phyloP scores from a whole-genome alignment of 2,329 filamentous ascomycete species.

The Claviceps cyperi region DNA sequence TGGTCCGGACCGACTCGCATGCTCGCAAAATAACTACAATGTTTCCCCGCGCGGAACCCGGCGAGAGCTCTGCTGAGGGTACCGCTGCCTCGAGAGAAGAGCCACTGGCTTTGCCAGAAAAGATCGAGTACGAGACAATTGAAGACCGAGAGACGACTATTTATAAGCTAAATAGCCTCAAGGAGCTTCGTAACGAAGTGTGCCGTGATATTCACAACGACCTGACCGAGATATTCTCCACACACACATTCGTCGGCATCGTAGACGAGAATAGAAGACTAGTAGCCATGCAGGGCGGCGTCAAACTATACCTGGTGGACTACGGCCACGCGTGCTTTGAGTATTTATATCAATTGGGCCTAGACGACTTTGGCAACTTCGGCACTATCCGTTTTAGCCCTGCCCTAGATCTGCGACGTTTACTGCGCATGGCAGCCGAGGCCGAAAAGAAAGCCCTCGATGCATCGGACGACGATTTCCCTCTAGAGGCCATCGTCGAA shows the following conservation, averaged over 20 bases:
- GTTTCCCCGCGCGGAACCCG: slow-evolving; percentile 45
- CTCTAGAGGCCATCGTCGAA: slow-evolving; percentile 51
- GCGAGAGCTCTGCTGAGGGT: slow-evolving; percentile 8
- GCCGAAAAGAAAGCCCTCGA: slow-evolving; percentile 41
- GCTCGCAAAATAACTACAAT: slow-evolving; percentile 93
- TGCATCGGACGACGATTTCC: slow-evolving; percentile 39
- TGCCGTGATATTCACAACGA: slow-evolving; percentile 71
- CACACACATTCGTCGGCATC: slow-evolving; percentile 84
- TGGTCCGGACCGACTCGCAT: slow-evolving; percentile 79
- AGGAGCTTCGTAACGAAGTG: slow-evolving; percentile 67
- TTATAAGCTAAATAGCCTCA: slow-evolving; percentile 72
- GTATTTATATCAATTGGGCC: slow-evolving; percentile 87
- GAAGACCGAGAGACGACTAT: slow-evolving; percentile 53
- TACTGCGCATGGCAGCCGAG: slow-evolving; percentile 61
- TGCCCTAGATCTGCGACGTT: slow-evolving; percentile 52
- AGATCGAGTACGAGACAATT: slow-evolving; percentile 51
- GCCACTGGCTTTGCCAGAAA: slow-evolving; percentile 26
- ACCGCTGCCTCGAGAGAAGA: slow-evolving; percentile 15
- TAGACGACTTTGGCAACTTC: slow-evolving; percentile 94
- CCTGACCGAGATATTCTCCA: slow-evolving; percentile 73
- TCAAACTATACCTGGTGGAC: slow-evolving; percentile 84
- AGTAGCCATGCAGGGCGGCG: slow-evolving; percentile 82
- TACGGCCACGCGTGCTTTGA: slow-evolving; percentile 79
- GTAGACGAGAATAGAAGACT: slow-evolving; percentile 78
- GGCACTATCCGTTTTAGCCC: slow-evolving; percentile 69